Evolutionary conservation across 495 filamentous ascomycete species (phyloP), one percentile per base, ranked within the genome.

Genomic region (Aspergillus funiculosus): DNA sequence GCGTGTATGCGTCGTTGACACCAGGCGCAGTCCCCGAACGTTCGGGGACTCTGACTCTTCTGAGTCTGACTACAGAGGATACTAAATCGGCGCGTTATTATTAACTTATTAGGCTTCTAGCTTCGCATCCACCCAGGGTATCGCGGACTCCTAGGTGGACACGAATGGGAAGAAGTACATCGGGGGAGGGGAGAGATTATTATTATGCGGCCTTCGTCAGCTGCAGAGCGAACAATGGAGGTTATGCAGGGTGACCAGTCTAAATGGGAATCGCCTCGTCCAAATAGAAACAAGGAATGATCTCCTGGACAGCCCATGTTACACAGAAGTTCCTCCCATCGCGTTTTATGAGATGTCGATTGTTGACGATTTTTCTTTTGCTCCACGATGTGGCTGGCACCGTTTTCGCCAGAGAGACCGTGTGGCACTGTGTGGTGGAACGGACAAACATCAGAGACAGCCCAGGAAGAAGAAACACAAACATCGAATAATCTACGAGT

Each of bases 161-260:
- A 36, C 32, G 18, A n/a, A n/a, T n/a, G n/a, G n/a, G n/a, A n/a
- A n/a, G n/a, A n/a, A n/a, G n/a, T 31, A 36, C 14, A 10, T 36
- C 34, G 25, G 24, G 18, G 30, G 43, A 38, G 15, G 26, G 35
- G 24, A 46, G 43, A 32, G 32, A 30, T 46, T n/a, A n/a, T n/a
- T n/a, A n/a, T n/a, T n/a, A n/a, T n/a, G n/a, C n/a, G n/a, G n/a
- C n/a, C n/a, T n/a, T n/a, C n/a, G n/a, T n/a, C n/a, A n/a, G n/a
- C n/a, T n/a, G n/a, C n/a, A 32, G 15, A 37, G 34, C 19, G 19
- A 38, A 38, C 35, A 38, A 38, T 38, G 35, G 13, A 19, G n/a
- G 39, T 21, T 31, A 39, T 24, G 32, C 31, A 30, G 41, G 34
- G 41, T 47, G 48, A 44, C 40, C 34, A n/a, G 32, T 38, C 31